Evolutionary conservation across 2,329 filamentous ascomycete species (phyloP), one percentile per base, ranked within the genome.

Genomic region (Arthrinium puccinioides): DNA sequence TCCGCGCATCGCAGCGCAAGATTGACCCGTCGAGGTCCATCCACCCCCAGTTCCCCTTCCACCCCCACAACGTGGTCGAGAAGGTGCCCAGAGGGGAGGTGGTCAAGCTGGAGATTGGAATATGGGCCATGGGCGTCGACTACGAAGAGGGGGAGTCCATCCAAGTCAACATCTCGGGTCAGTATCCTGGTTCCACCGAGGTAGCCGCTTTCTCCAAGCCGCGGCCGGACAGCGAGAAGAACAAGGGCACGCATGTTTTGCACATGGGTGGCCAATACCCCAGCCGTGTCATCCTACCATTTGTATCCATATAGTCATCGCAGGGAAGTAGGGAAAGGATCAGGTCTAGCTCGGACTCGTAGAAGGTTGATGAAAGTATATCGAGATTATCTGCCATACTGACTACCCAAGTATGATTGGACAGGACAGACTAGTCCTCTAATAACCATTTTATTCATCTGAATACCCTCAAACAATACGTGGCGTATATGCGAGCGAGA

Each of bases 1-100:
- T 70, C 16, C 54, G 66, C 2, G 67, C 66, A 2, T 68, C 64
- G 0, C 64, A 68, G 31, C 55, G 67, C 3, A 53, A 48, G 4
- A 59, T 64, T 8, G 62, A 64, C 30, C 21, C 42, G 2, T 43
- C 48, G 2, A 50, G 47, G 40, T 56, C 53, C 10, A 53, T 56
- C 38, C 54, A 56, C 19, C 46, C 50, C 1, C 44, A 53, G 14
- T 56, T 47, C 43, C 54, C 52, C 9, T 55, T 54, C 24, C 45
- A 53, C 18, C 49, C 49, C 5, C 49, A 53, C 27, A 38, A 45
- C 14, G 41, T 40, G 36, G 37, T 45, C 38, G 43, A 52, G 16
- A 52, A 52, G 41, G 32, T 52, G 16, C 13, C 37, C 1, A 46
- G 45, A 0, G 53, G 52, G 1, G 37, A 39, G 6, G 38, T 55